These are phyloP conservation scores for Linum lewisii DNA, from an alignment of 345 rosid genomes.

Conservation along the genomic window DNA sequence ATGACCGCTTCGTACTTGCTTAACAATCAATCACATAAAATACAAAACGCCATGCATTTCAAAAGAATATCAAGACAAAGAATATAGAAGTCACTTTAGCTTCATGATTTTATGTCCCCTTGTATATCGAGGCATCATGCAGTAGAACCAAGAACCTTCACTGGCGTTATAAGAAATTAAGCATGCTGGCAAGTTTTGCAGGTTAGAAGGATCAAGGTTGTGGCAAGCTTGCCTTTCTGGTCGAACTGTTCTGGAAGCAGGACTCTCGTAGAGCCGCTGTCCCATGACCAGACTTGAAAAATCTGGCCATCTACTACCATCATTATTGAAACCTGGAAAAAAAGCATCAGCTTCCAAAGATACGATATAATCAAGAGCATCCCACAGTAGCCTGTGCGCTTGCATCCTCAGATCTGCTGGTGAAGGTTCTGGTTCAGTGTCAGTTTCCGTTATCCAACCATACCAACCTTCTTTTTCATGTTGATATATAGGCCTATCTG, in stretches of 20 bases:
- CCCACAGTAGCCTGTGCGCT: slow-evolving; percentile 91
- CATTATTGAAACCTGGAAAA: slow-evolving; percentile 80
- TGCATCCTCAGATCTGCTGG: slow-evolving; percentile 65
- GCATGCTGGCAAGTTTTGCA: not conserved
- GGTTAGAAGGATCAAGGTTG: not conserved
- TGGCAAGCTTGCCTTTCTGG: slow-evolving; percentile 61
- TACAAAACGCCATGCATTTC: no score
- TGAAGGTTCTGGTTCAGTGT: slow-evolving; percentile 74
- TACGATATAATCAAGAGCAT: slow-evolving; percentile 86
- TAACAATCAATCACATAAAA: no score
- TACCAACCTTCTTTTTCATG: slow-evolving; percentile 99
- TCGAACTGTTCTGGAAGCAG: slow-evolving; percentile 75
- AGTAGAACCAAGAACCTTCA: not conserved
- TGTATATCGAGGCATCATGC: no score
- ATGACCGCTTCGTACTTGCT: no score
- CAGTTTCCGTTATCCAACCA: slow-evolving; percentile 80
- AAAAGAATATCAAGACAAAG: no score
- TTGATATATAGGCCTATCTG: slow-evolving; percentile 76
- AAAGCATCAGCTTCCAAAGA: slow-evolving; percentile 91
- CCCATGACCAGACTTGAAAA: slow-evolving; percentile 96
- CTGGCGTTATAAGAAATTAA: not conserved
- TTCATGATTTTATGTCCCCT: no score
- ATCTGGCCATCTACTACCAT: slow-evolving; percentile 86
- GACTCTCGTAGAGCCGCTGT: slow-evolving; percentile 82
- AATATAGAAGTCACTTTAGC: no score